phyloP scores from a whole-genome alignment of 768 basidiomycete species.

The Dacryopinax spathularia region DNA sequence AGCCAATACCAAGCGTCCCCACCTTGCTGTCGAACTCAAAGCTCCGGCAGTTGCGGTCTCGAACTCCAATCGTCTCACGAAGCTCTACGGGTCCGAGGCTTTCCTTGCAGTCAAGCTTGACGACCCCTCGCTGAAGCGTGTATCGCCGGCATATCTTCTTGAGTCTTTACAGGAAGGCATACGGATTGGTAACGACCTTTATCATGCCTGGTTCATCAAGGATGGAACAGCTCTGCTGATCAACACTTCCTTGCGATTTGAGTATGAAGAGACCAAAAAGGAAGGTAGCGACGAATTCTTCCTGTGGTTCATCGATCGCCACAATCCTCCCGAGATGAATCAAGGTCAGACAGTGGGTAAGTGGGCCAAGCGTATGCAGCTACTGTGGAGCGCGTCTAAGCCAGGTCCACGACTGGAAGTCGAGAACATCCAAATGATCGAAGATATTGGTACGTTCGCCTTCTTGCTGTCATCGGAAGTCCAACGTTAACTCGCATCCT shows the following conservation, averaged over 20 bases:
- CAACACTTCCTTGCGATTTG: background rate
- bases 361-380: background rate
- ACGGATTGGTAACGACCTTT: background rate
- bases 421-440: background rate
- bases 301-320: background rate
- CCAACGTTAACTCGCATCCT: background rate
- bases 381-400: background rate
- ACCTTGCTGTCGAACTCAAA: background rate
- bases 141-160: background rate
- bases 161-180: background rate
- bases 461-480: background rate
- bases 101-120: background rate
- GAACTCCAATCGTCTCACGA: background rate
- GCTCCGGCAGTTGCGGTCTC: background rate
- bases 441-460: background rate
- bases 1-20: background rate
- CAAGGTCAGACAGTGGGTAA: background rate
- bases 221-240: background rate
- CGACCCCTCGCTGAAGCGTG: background rate
- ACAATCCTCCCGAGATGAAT: background rate
- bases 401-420: background rate
- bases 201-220: constrained; percentile 2
- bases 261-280: background rate
- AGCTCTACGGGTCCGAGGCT: background rate
- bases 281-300: background rate